A percentile compares a stretch with the other conserved stretches of the same genome.
These are phyloP conservation scores for Lentinus brumalis DNA, from an alignment of 768 basidiomycete species.

Conservation along the genomic window DNA sequence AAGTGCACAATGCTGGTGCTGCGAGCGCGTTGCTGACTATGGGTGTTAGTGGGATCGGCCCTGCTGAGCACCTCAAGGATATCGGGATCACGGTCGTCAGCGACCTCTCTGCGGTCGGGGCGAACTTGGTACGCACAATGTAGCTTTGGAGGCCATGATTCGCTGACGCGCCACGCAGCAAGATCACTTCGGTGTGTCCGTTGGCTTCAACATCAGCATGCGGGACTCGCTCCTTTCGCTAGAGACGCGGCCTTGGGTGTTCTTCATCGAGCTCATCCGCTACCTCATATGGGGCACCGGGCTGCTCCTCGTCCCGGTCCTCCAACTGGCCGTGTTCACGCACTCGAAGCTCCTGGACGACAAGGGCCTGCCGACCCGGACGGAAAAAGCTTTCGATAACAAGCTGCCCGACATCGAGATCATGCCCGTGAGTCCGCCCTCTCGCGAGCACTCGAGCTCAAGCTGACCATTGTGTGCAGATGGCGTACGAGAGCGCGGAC, in stretches of 20 bases:
- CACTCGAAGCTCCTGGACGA: conserved; percentile 31
- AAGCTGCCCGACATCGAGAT: conserved; percentile 44
- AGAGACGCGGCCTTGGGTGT: conserved; percentile 27
- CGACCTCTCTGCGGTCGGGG: conserved; percentile 31
- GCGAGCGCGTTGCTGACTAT: neutral
- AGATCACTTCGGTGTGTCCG: conserved; percentile 41
- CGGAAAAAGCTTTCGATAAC: conserved; percentile 21
- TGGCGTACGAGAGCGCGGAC: conserved; percentile 22
- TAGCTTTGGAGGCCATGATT: neutral
- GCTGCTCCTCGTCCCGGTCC: conserved; percentile 32
- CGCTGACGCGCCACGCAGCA: conserved; percentile 26
- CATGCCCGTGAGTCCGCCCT: conserved; percentile 29
- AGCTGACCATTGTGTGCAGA: neutral
- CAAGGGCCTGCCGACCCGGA: conserved; percentile 9
- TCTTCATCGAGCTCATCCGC: conserved; percentile 34
- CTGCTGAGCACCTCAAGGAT: conserved; percentile 22
- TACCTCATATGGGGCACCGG: conserved; percentile 39
- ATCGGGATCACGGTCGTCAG: conserved; percentile 22
- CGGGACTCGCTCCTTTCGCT: conserved; percentile 35
- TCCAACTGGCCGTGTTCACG: conserved; percentile 36
- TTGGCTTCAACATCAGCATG: conserved; percentile 36
- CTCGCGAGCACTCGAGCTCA: neutral
- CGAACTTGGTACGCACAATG: conserved; percentile 22
- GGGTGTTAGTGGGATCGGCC: conserved; percentile 29
- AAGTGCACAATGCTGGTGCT: neutral